These are phyloP conservation scores for Rhododendron henanense DNA, from an alignment of 148 eudicot species.

Conservation along the genomic window DNA sequence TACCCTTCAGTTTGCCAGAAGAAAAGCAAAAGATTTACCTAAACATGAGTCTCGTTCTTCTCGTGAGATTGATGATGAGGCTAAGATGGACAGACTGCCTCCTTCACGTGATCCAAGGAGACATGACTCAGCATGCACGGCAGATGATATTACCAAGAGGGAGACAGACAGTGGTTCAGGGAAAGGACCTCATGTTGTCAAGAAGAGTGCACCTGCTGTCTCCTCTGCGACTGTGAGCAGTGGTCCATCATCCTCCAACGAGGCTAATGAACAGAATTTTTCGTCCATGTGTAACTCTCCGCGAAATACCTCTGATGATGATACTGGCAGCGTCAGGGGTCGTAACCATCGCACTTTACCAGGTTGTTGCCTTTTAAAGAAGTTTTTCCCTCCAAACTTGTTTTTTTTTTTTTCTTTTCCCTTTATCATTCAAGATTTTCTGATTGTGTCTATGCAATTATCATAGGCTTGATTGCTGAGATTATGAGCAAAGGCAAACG, in stretches of 20 bases:
- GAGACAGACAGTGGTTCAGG: slow-evolving; percentile 43
- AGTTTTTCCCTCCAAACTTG: neutral
- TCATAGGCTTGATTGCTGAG: slow-evolving; percentile 76
- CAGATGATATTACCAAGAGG: slow-evolving; percentile 40
- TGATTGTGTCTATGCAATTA: slow-evolving; percentile 5
- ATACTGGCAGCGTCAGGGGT: slow-evolving; percentile 36
- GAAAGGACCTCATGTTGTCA: slow-evolving; percentile 28
- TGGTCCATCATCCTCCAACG: slow-evolving; percentile 49
- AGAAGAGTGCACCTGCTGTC: slow-evolving; percentile 37
- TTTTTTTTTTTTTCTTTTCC: neutral
- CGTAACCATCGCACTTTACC: slow-evolving; percentile 76
- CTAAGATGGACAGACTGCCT: slow-evolving; percentile 45
- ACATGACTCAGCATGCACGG: slow-evolving; percentile 34
- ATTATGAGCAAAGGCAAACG: slow-evolving; percentile 90
- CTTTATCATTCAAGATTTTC: neutral
- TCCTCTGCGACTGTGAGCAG: slow-evolving; percentile 39
- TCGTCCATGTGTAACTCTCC: slow-evolving; percentile 41
- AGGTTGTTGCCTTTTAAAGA: slow-evolving; percentile 42
- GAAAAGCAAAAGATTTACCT: slow-evolving; percentile 55
- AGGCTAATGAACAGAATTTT: slow-evolving; percentile 42
- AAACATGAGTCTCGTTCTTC: slow-evolving; percentile 52
- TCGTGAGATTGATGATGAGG: slow-evolving; percentile 54
- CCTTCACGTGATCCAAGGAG: slow-evolving; percentile 47
- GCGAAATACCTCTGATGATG: slow-evolving; percentile 53
- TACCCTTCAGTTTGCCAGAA: slow-evolving; percentile 49